A percentile compares a stretch with the other conserved stretches of the same genome.
Evolutionary conservation across 2,329 filamentous ascomycete genomes (phyloP).

Genomic region (Exophiala oligosperma): DNA sequence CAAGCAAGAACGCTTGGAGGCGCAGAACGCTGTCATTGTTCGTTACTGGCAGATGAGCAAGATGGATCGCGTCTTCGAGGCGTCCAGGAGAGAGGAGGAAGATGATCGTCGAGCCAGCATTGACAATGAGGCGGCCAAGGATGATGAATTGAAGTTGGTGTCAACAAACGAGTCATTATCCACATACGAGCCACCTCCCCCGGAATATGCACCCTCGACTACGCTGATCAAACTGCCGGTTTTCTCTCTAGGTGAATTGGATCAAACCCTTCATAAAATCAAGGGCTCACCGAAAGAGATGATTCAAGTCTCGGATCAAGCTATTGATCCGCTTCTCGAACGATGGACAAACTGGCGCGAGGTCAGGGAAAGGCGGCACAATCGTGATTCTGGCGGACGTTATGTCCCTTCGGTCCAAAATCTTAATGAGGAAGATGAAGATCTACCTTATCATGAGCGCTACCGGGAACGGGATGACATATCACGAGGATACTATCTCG

Average conservation of each 20-base stretch:
- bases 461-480: conserved; percentile 30
- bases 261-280: conserved; percentile 35
- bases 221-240: conserved; percentile 32
- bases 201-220: conserved; percentile 21
- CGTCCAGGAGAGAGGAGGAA: conserved; percentile 37
- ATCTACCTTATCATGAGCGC: conserved; percentile 28
- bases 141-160: conserved; percentile 15
- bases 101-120: conserved; percentile 31
- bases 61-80: conserved; percentile 39
- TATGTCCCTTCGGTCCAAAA: conserved; percentile 28
- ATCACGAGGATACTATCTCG: conserved; percentile 35
- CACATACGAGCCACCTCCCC: conserved; percentile 10
- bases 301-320: conserved; percentile 38
- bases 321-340: conserved; percentile 36
- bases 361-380: conserved; percentile 23
- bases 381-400: conserved; percentile 14
- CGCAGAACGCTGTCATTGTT: conserved; percentile 46
- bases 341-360: conserved; percentile 32
- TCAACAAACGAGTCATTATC: conserved; percentile 8
- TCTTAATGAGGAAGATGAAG: conserved; percentile 26
- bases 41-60: conserved; percentile 42
- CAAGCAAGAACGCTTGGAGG: conserved; percentile 42
- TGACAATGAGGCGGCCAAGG: conserved; percentile 18
- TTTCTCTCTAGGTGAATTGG: conserved; percentile 37
- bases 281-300: conserved; percentile 40